Evolutionary conservation across 345 rosid species (phyloP).

Genomic region (Sisymbrium irio): DNA sequence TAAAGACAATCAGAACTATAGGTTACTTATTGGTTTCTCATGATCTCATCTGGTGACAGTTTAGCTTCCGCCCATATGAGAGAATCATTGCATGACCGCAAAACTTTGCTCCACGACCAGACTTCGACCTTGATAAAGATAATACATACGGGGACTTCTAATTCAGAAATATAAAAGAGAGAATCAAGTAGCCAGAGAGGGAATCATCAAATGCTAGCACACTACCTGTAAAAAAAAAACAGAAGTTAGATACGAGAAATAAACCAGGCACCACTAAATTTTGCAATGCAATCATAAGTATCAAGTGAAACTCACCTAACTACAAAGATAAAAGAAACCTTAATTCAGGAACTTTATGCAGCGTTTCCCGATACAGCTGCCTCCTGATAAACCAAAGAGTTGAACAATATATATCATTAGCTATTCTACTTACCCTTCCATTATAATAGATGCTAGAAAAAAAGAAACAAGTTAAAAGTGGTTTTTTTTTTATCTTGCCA

Average conservation of each 20-base stretch:
- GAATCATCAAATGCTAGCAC: slow-evolving; percentile 43
- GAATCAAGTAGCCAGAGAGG: slow-evolving; percentile 41
- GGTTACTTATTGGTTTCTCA: slow-evolving; percentile 45
- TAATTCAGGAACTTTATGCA: slow-evolving; percentile 50
- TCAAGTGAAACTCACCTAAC: slow-evolving; percentile 40
- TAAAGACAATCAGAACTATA: slow-evolving; percentile 41
- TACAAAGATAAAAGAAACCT: slow-evolving; percentile 21
- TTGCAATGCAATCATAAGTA: background rate
- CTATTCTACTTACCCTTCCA: background rate
- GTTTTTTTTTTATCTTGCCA: slow-evolving; percentile 42
- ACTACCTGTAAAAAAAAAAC: slow-evolving; percentile 53
- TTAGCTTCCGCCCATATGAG: slow-evolving; percentile 17
- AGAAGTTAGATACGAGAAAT: slow-evolving; percentile 5
- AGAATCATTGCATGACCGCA: slow-evolving; percentile 1
- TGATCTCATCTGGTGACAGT: slow-evolving; percentile 44
- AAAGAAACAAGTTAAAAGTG: background rate
- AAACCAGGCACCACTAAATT: background rate
- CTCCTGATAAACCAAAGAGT: slow-evolving; percentile 42
- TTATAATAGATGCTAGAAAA: background rate
- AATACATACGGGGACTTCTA: slow-evolving; percentile 29
- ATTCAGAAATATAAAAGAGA: slow-evolving; percentile 31
- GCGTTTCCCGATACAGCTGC: slow-evolving; percentile 65
- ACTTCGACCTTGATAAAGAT: slow-evolving; percentile 6
- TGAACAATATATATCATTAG: background rate
- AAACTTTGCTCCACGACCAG: slow-evolving; percentile 31